Evolutionary conservation across 768 basidiomycete genomes (phyloP), one percentile per base, ranked within the genome.

Genomic region (Naganishia antarctica): DNA sequence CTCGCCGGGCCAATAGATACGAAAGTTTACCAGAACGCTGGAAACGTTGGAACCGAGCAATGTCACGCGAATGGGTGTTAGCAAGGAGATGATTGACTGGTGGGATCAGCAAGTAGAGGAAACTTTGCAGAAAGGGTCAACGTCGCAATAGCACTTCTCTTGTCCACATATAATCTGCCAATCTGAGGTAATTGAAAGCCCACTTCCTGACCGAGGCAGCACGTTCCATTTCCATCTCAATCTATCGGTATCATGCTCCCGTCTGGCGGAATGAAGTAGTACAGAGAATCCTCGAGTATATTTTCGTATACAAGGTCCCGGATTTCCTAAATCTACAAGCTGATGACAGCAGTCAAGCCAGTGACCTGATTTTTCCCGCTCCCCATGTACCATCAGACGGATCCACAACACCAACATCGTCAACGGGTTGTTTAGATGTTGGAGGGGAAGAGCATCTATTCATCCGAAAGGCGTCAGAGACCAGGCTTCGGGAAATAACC

Each of bases 361-460:
- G 59, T 37, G 43, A 31, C 41, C 43, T 44, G 59, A 44, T 31
- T 60, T 43, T 44, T 60, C 59, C 41, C 45, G 59, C 45, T 44
- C 43, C 37, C 9, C 45, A 45, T 60, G 26, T 21, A 59, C 43
- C 45, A 31, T 60, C 41, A 21, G 59, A 60, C 45, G 59, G 41
- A 28, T 34, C 18, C 40, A 60, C 59, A 37, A 60, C 59, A 60
- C 59, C 41, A 44, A 60, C 59, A 47, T 53, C 62, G 25, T 63
- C 50, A 53, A 58, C 23, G 41, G 53, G 40, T 48, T 37, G 69
- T 57, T 72, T 77, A 77, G 70, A 77, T 77, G 74, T 61, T 76
- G 58, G 76, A 77, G 37, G 76, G 76, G 76, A 73, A 77, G 66
- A 77, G 76, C 76, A 77, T 77, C 75, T 76, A 64, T 26, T 18